These are phyloP conservation scores for Nemania abortiva DNA, from an alignment of 2,329 filamentous ascomycete species.

Conservation along the genomic window DNA sequence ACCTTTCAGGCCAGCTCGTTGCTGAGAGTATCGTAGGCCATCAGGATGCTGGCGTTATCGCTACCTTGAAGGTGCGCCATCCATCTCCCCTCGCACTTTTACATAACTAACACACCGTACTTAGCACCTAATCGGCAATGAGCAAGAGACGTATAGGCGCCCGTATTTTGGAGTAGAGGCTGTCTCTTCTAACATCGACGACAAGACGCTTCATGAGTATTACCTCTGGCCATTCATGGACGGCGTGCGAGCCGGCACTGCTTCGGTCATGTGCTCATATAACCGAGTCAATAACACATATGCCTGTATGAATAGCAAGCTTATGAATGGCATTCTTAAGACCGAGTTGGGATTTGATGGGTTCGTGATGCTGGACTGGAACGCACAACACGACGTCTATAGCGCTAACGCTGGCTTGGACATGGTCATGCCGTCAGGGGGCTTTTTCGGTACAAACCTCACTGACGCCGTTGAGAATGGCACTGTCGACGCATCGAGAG, in stretches of 20 bases:
- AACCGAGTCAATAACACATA: conserved; percentile 79
- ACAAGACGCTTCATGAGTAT: conserved; percentile 73
- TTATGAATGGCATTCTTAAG: conserved; percentile 77
- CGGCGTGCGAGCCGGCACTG: conserved; percentile 67
- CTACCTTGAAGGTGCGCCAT: conserved; percentile 70
- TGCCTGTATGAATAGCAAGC: conserved; percentile 77
- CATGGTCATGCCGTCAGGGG: conserved; percentile 74
- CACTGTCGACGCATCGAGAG: conserved; percentile 74
- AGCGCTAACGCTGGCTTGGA: conserved; percentile 72
- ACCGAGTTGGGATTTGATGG: conserved; percentile 74
- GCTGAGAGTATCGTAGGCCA: conserved; percentile 80
- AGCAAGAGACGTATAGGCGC: conserved; percentile 68
- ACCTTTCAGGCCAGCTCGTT: conserved; percentile 76
- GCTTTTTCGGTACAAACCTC: conserved; percentile 74
- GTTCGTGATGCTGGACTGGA: conserved; percentile 78
- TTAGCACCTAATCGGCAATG: conserved; percentile 70
- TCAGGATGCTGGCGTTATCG: conserved; percentile 82
- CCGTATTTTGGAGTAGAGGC: conserved; percentile 62
- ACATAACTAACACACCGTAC: conserved; percentile 43
- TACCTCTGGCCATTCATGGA: conserved; percentile 77
- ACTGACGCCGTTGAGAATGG: conserved; percentile 82
- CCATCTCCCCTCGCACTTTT: background rate
- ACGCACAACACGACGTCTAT: conserved; percentile 70
- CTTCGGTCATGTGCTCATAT: conserved; percentile 76
- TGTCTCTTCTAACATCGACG: conserved; percentile 72